phyloP scores from a whole-genome alignment of 257 asterid species.

The Gentiana macrophylla region DNA sequence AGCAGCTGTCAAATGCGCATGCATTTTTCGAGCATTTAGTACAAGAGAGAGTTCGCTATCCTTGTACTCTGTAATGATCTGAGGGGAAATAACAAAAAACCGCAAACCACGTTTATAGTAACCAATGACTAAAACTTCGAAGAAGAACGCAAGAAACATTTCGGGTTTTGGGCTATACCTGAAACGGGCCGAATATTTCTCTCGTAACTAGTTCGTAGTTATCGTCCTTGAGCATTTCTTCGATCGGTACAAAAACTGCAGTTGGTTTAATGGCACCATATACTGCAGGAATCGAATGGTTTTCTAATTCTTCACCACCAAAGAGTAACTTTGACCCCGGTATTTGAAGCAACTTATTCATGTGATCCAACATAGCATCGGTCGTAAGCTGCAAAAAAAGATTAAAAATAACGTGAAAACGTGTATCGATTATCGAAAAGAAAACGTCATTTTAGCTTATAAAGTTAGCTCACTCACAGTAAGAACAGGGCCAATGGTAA shows the following conservation, averaged over 20 bases:
- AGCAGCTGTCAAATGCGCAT: slow-evolving; percentile 95
- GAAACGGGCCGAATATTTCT: slow-evolving; percentile 95
- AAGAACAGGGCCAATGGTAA: slow-evolving; percentile 91
- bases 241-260: slow-evolving; percentile 85
- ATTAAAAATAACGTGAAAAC: too few species aligned
- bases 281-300: slow-evolving; percentile 70
- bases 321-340: slow-evolving; percentile 77
- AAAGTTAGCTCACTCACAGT: slow-evolving; percentile 38
- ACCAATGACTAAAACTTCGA: background rate
- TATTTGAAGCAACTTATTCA: slow-evolving; percentile 60
- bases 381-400: slow-evolving; percentile 53
- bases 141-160: background rate
- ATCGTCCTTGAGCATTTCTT: slow-evolving; percentile 58
- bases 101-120: background rate
- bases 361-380: slow-evolving; percentile 68
- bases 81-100: background rate
- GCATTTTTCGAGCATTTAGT: slow-evolving; percentile 67
- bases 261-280: slow-evolving; percentile 96
- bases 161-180: slow-evolving; percentile 29
- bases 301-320: slow-evolving; percentile 75
- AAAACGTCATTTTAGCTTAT: background rate
- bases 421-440: too few species aligned
- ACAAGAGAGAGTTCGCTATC: slow-evolving; percentile 57
- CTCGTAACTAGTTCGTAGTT: slow-evolving; percentile 66
- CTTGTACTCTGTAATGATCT: slow-evolving; percentile 80